Percentiles rank a stretch among this genome's conserved stretches.
phyloP scores from a whole-genome alignment of 345 rosid species.

The Pseudoturritis turrita region DNA sequence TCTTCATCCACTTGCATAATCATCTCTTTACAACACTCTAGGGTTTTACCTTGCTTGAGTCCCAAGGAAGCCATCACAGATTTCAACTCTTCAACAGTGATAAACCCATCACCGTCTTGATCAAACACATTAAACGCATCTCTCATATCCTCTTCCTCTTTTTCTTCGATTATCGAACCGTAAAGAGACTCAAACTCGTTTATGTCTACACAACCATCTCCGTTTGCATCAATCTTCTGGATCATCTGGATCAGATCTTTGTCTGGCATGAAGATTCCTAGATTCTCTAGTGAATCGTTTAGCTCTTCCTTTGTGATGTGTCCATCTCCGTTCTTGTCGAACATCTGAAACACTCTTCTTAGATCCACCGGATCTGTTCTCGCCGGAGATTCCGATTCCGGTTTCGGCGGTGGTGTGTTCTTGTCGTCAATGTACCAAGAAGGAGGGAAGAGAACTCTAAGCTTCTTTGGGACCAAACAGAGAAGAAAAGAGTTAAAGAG shows the following conservation, averaged over 20 bases:
- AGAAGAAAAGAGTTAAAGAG: slow-evolving; percentile 41
- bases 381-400: neutral
- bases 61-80: slow-evolving; percentile 36
- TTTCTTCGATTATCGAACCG: slow-evolving; percentile 20
- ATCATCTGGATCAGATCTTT: slow-evolving; percentile 33
- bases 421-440: slow-evolving; percentile 35
- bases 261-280: slow-evolving; percentile 34
- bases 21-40: slow-evolving; percentile 31
- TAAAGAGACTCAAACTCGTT: slow-evolving; percentile 34
- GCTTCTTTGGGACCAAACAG: slow-evolving; percentile 51
- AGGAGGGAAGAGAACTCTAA: slow-evolving; percentile 37
- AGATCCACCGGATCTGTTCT: slow-evolving; percentile 27
- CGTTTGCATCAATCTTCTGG: slow-evolving; percentile 31
- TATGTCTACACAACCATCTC: slow-evolving; percentile 36
- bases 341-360: slow-evolving; percentile 31
- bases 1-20: slow-evolving; percentile 34
- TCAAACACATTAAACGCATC: slow-evolving; percentile 38
- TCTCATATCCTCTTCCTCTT: slow-evolving; percentile 33
- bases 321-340: slow-evolving; percentile 35
- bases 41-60: slow-evolving; percentile 32
- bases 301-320: slow-evolving; percentile 34
- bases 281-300: slow-evolving; percentile 32
- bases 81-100: slow-evolving; percentile 30
- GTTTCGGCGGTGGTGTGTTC: neutral
- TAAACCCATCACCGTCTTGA: slow-evolving; percentile 38